These are phyloP conservation scores for Cucurbita argyrosperma DNA, from an alignment of 306 rosid species.

Conservation along the genomic window DNA sequence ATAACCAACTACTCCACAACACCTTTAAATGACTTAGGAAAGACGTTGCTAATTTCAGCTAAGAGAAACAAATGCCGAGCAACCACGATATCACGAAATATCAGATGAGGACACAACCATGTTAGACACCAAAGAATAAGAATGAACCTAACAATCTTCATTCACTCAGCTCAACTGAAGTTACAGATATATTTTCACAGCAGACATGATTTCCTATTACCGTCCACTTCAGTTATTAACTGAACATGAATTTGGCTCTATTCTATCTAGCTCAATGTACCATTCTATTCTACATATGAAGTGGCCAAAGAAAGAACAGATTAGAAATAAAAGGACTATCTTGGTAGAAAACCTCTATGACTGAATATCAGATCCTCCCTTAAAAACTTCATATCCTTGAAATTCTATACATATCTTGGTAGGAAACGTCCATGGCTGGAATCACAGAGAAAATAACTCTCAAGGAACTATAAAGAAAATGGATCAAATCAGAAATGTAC, in stretches of 20 bases:
- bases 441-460: slow-evolving; percentile 15
- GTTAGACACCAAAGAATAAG: not conserved
- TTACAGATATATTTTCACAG: not conserved
- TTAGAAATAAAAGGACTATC: not conserved
- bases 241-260: not conserved
- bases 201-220: not conserved
- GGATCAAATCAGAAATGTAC: not conserved
- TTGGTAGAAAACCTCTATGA: too few relatives aligned
- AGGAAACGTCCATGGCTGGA: slow-evolving; percentile 81
- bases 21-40: too few relatives aligned
- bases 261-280: not conserved
- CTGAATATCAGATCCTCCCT: slow-evolving; percentile 86
- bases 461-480: not conserved
- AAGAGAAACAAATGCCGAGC: too few relatives aligned
- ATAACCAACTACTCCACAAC: too few relatives aligned
- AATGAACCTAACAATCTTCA: not conserved
- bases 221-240: not conserved
- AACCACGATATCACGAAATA: not conserved
- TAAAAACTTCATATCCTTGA: slow-evolving; percentile 70
- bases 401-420: slow-evolving; percentile 44
- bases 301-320: not conserved
- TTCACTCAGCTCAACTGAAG: too few relatives aligned
- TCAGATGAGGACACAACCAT: not conserved
- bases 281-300: not conserved
- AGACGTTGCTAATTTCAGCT: too few relatives aligned